Base-by-base conservation (phyloP, 2,329 filamentous ascomycete genomes). In the Fonsecaea erecta region DNA sequence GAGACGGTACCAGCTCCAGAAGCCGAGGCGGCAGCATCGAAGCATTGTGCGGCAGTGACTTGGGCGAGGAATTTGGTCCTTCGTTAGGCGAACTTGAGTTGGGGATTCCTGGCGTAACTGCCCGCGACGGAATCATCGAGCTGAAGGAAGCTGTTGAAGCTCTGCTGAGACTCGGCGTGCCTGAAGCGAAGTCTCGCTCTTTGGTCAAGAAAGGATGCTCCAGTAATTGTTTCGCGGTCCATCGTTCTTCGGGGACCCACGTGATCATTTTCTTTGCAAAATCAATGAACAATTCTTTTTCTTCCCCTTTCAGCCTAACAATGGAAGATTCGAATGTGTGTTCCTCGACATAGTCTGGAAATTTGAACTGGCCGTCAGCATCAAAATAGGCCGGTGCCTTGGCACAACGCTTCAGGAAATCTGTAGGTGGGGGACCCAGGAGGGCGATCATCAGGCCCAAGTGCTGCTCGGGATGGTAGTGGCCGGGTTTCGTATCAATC, bases 381-480 rank as follows among this genome's bases (percentile, higher is more conserved):
- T 71, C 66, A 55, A 73, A 73, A 52, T 67, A 73, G 75, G 76
- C 52, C 51, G 71, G 60, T 71, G 72, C 69, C 73, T 78, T 72
- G 65, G 65, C 57, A 21, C 71, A 75, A 37, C 75, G 73, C 67
- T 73, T 63, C 61, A 80, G 62, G 8, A 80, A 52, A 62, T 76
- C 74, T 62, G 67, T 72, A 51, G 76, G 77, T 4, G 78, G 78
- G 37, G 73, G 74, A 14, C 78, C 79, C 1, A 81, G 68, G 63
- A 81, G 71, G 18, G 74, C 75, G 59, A 80, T 78, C 73, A 82
- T 81, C 66, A 81, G 74, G 5, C 79, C 78, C 9, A 82, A 65
- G 63, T 81, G 77, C 56, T 71, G 48, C 73, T 75, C 77, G 43
- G 76, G 71, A 70, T 74, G 71, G 53, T 81, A 81, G 26, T 68